Percentiles rank a stretch among this genome's conserved stretches.
Conservation (phyloP, 106 monocot genomes). For the Apostasia ramifera region DNA sequence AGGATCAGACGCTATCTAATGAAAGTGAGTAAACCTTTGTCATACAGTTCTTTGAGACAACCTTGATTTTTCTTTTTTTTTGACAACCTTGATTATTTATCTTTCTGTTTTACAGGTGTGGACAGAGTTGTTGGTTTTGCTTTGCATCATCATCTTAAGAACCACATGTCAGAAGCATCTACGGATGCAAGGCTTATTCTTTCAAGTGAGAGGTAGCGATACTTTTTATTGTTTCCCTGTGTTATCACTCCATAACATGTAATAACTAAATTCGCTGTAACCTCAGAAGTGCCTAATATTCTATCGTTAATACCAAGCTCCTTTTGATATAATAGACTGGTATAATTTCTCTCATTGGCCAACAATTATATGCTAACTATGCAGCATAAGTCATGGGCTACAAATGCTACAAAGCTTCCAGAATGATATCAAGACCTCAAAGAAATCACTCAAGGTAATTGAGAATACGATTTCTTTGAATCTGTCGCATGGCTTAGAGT, state of each 20-base stretch:
- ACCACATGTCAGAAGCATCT: conserved; percentile 11
- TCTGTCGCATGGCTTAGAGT: neutral
- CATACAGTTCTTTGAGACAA: neutral
- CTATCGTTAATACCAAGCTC: neutral
- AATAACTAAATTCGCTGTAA: neutral
- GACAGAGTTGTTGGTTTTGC: conserved; percentile 79
- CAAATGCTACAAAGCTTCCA: conserved; percentile 12
- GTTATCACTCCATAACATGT: neutral
- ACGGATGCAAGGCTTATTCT: conserved; percentile 35
- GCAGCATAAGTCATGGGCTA: conserved; percentile 4
- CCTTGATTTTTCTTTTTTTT: neutral
- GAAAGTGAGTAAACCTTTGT: conserved; percentile 48
- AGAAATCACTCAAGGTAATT: conserved; percentile 9
- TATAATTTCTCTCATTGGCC: neutral
- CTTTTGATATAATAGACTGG: neutral
- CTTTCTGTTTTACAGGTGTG: conserved; percentile 34
- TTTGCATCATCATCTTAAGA: conserved; percentile 48
- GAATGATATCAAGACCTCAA: conserved; percentile 5
- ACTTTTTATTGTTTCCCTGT: neutral
- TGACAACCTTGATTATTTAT: neutral
- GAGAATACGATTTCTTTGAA: neutral
- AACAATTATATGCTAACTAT: neutral
- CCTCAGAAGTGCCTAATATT: neutral
- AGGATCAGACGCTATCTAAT: conserved; percentile 62
- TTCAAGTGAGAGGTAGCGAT: conserved; percentile 9